Base-by-base conservation (phyloP, 169 alveolate genomes). In the Amoebophrya sp. region DNA sequence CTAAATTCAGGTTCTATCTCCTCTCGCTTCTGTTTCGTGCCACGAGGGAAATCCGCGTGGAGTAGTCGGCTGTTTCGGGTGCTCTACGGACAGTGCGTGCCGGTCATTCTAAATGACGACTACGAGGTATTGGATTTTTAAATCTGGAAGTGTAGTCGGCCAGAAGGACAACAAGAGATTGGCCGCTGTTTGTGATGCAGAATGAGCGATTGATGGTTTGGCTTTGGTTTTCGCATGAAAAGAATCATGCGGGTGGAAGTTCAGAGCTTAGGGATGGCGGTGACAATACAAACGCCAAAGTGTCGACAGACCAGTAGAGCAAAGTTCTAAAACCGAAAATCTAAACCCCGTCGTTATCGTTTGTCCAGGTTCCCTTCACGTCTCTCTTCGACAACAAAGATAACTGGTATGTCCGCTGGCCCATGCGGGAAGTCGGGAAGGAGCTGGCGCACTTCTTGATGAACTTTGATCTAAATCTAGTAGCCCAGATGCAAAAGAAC, bases 41-140 rank as follows among this genome's bases (percentile, higher is more conserved):
- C 94, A 29, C 92, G 94, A 38, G 94, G 94, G 41, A 92, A 92
- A 77, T 77, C 91, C 40, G 94, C 94, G 7, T 92, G 94, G 94
- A 23, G 40, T 77, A 40, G n/a, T 33, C 89, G 94, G 94, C 90
- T 90, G 39, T 92, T 90, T 40, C 55, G 92, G 0, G 94, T 90
- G 38, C 92, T 92, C 38, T 92, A 77, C 33, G 92, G 92, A 0
- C 91, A 88, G 90, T 92, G 94, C 91, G 40, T 92, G 25, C 94
- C 94, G n/a, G 94, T 92, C 25, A 53, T 92, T 2, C 92, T 92
- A 77, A 92, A 90, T 39, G 94, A 92, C 89, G 77, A 54, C 91
- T 92, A 92, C 77, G 93, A 14, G 90, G 12, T 32, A 14, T 38
- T 23, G n/a, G 83, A 39, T 88, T 39, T 39, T 35, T 32, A 23